Evolutionary conservation across 106 monocot genomes (phyloP).

Genomic region (Allium cepa): DNA sequence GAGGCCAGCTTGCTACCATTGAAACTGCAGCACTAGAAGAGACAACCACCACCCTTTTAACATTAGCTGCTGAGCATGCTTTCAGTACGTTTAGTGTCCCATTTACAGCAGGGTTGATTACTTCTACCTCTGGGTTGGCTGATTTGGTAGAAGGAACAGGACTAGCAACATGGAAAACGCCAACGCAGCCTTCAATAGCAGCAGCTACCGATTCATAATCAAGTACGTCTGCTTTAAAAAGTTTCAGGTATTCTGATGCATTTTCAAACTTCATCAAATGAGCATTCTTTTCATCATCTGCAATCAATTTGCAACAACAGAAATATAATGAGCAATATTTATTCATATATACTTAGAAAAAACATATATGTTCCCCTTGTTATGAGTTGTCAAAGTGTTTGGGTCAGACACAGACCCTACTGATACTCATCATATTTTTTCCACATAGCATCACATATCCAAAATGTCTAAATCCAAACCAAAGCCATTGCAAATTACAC

Average conservation of each 20-base stretch:
- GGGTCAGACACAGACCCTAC: too few species aligned
- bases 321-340: too few species aligned
- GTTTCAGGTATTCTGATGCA: slow-evolving; percentile 45
- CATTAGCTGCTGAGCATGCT: slow-evolving; percentile 20
- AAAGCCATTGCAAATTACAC: too few species aligned
- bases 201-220: slow-evolving; percentile 39
- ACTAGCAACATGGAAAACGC: slow-evolving; percentile 74
- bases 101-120: slow-evolving; percentile 32
- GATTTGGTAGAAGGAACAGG: slow-evolving; percentile 40
- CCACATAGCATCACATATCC: too few species aligned
- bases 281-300: slow-evolving; percentile 63
- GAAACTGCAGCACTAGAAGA: slow-evolving; percentile 31
- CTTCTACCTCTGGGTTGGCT: slow-evolving; percentile 51
- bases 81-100: slow-evolving; percentile 49
- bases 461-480: too few species aligned
- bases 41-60: slow-evolving; percentile 35
- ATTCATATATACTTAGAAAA: too few species aligned
- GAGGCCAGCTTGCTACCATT: slow-evolving; percentile 15
- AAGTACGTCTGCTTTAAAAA: slow-evolving; percentile 67
- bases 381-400: too few species aligned
- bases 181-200: slow-evolving; percentile 69
- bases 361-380: too few species aligned
- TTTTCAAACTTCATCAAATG: slow-evolving; percentile 58
- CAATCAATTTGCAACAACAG: not conserved
- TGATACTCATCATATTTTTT: too few species aligned